Conservation (phyloP, 305 asterid species). For the Fraxinus albicans region DNA sequence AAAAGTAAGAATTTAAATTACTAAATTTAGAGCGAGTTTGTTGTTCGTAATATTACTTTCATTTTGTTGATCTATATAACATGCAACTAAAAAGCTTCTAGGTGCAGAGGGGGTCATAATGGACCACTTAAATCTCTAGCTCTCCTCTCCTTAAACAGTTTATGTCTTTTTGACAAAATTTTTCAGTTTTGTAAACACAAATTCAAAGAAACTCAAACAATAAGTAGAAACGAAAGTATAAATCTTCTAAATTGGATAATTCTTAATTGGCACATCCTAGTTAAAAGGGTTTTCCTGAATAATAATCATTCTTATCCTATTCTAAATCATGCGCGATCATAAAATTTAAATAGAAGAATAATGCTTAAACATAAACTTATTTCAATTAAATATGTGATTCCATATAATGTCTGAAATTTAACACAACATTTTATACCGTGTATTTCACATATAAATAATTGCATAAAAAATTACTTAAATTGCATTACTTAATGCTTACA, state of each 20-base stretch:
- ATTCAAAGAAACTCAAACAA: not conserved
- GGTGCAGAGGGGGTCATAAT: no score
- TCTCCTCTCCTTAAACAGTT: not conserved
- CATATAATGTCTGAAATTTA: not conserved
- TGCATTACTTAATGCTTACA: not conserved
- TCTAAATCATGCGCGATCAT: not conserved
- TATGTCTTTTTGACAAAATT: not conserved
- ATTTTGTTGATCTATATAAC: no score
- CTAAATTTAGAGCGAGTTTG: not conserved
- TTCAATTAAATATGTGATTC: not conserved
- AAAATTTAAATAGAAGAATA: not conserved
- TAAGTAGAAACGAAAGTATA: not conserved
- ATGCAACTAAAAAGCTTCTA: not conserved
- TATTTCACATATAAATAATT: no score
- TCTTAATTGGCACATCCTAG: not conserved
- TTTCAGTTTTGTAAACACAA: not conserved
- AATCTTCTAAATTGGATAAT: not conserved
- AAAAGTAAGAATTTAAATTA: not conserved
- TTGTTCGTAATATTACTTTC: not conserved
- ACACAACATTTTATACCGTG: not conserved
- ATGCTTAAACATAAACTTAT: not conserved
- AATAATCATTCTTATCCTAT: no score
- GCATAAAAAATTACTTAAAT: not conserved
- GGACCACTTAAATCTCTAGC: not conserved
- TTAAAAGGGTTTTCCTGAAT: not conserved